Evolutionary conservation across 1,284 basidiomycete species (phyloP).

Genomic region (Apiotrichum domesticum): DNA sequence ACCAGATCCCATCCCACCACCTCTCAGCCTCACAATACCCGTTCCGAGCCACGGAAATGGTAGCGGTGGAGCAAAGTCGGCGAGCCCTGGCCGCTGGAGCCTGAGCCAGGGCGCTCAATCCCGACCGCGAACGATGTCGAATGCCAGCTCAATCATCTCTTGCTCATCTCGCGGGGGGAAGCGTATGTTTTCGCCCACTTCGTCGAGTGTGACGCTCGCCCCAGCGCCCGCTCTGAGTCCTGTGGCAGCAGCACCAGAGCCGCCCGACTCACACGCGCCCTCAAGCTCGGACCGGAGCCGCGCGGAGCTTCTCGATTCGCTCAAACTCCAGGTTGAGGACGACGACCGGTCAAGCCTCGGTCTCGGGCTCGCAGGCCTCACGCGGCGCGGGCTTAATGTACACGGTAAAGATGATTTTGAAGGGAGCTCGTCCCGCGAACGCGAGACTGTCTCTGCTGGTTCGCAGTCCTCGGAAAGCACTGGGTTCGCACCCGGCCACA

Average conservation of each 20-base stretch:
- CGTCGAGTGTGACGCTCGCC: slow-evolving; percentile 1
- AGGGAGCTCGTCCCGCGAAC: background rate
- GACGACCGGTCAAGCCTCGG: slow-evolving; percentile 19
- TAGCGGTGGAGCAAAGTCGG: background rate
- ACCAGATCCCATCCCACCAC: background rate
- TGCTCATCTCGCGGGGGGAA: slow-evolving; percentile 12
- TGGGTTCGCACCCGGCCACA: background rate
- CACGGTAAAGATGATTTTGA: slow-evolving; percentile 29
- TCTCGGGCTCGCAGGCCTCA: slow-evolving; percentile 27
- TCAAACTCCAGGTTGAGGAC: slow-evolving; percentile 23
- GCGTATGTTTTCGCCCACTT: slow-evolving; percentile 32
- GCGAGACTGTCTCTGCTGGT: background rate
- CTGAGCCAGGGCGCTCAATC: slow-evolving; percentile 9
- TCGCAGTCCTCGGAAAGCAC: background rate
- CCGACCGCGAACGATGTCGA: slow-evolving; percentile 24
- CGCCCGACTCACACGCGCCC: slow-evolving; percentile 11
- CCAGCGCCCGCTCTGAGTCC: background rate
- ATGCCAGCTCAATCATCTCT: slow-evolving; percentile 28
- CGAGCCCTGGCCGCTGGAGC: slow-evolving; percentile 7
- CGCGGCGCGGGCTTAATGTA: slow-evolving; percentile 23
- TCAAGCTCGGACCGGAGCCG: background rate
- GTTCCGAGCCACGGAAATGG: no score
- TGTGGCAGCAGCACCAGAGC: slow-evolving; percentile 19
- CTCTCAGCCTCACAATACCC: background rate
- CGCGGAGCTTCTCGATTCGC: slow-evolving; percentile 29